phyloP scores from a whole-genome alignment of 495 filamentous ascomycete genomes.

The Penicillium longicatenatum region DNA sequence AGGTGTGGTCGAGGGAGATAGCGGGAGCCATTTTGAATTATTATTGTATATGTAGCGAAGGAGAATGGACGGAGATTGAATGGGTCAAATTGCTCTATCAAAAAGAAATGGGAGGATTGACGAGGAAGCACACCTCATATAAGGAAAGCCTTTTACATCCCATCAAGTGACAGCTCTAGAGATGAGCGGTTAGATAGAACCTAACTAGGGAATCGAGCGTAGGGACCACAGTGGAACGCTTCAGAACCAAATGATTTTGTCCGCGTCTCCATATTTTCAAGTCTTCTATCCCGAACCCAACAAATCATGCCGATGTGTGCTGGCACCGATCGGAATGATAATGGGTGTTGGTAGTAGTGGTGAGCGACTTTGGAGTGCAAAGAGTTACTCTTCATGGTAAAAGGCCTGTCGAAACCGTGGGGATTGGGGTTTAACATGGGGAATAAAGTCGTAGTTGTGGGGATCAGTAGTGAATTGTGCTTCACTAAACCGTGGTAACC shows the following conservation, averaged over 20 bases:
- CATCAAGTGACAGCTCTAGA: neutral
- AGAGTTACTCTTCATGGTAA: conserved; percentile 13
- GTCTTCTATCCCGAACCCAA: conserved; percentile 3
- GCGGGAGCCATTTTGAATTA: conserved; percentile 30
- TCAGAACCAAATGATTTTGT: conserved; percentile 1
- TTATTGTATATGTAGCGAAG: neutral
- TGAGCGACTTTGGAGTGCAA: conserved; percentile 8
- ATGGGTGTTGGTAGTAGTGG: neutral
- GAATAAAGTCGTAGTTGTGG: neutral
- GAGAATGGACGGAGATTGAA: neutral
- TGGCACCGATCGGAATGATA: neutral
- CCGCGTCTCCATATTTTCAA: conserved; percentile 6
- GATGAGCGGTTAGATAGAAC: conserved; percentile 18
- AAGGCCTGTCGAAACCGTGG: conserved; percentile 1
- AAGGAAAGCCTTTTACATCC: neutral
- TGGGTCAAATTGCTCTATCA: neutral
- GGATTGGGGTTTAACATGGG: conserved; percentile 11
- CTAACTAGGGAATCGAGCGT: conserved; percentile 18
- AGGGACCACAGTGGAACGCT: conserved; percentile 18
- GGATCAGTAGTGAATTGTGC: neutral
- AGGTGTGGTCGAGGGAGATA: conserved; percentile 28
- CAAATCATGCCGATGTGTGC: conserved; percentile 15
- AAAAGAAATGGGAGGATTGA: neutral
- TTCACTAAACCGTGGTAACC: neutral
- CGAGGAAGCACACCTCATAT: conserved; percentile 13